Conservation (phyloP, 345 rosid genomes). For the Barbarea vulgaris region DNA sequence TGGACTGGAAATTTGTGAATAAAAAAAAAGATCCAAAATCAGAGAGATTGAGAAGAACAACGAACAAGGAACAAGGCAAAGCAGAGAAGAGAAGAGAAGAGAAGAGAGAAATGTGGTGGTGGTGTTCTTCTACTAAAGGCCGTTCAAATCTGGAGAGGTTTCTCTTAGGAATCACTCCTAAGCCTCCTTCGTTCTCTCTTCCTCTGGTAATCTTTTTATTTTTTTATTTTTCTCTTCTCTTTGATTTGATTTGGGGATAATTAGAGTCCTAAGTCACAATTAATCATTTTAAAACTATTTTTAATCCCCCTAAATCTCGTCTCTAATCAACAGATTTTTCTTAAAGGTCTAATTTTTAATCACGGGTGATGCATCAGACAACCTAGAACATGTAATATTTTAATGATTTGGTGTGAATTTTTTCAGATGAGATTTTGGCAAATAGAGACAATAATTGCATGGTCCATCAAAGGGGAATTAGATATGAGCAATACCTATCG, state of each 20-base stretch:
- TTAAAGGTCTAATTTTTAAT: neutral
- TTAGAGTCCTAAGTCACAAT: neutral
- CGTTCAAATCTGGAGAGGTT: constrained; percentile 45
- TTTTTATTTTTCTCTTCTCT: neutral
- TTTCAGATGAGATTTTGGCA: neutral
- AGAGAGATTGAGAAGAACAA: constrained; percentile 16
- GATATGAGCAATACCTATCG: neutral
- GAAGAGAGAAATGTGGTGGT: constrained; percentile 35
- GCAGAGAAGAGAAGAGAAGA: neutral
- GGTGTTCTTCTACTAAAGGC: constrained; percentile 39
- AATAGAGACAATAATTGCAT: constrained; percentile 41
- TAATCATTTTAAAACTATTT: neutral
- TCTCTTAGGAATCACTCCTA: constrained; percentile 42
- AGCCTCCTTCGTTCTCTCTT: constrained; percentile 36
- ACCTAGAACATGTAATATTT: constrained; percentile 14
- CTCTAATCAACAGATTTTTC: constrained; percentile 1
- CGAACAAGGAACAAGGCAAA: neutral
- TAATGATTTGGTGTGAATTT: constrained; percentile 22
- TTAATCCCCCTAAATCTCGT: constrained; percentile 3
- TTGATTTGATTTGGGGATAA: neutral
- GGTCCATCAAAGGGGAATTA: constrained; percentile 18
- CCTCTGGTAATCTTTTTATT: constrained; percentile 22
- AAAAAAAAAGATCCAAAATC: constrained; percentile 28
- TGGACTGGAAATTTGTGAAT: constrained; percentile 8
- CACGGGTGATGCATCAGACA: constrained; percentile 23